Evolutionary conservation across 2,329 filamentous ascomycete species (phyloP), one percentile per base, ranked within the genome.

Genomic region (Neopestalotiopsis sp.): DNA sequence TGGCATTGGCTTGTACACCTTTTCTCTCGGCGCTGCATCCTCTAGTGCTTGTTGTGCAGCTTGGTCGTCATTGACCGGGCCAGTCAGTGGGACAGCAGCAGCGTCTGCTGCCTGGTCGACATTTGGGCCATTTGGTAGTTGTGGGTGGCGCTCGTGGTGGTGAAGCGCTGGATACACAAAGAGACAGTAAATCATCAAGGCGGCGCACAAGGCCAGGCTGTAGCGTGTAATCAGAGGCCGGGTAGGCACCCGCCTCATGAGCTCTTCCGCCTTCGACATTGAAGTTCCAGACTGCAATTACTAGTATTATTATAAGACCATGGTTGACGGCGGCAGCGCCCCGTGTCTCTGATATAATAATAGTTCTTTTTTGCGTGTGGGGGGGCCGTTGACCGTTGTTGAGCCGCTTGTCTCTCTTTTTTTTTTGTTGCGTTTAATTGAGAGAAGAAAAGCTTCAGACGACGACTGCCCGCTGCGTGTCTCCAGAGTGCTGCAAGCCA

Each of bases 1-100:
- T 13, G 74, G 70, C 3, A 74, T 70, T 3, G 79, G 78, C 68
- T 82, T 82, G 69, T 77, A 78, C 20, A 75, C 74, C 42, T 79
- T 80, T 32, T 75, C 75, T 17, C 66, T 61, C 57, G 58, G 59
- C 64, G 68, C 52, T 63, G 52, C 49, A 14, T 68, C 68, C 61
- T 32, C 58, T 28, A 49, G 30, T n/a, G 65, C 6, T 10, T 38
- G 34, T 38, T 38, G 34, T 38, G 68, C 5, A 14, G 24, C 42
- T 10, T 6, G 10, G 38, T 6, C 24, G 13, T 52, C 34, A 12
- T 52, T 34, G 14, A 45, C 60, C n/a, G 58, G 45, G 9, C 38
- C 66, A 7, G 59, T 20, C 45, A 49, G 67, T 20, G 63, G 63
- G 13, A 32, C 63, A n/a, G 52, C 32, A 7, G 34, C 13, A 3